A percentile compares a stretch with the other conserved stretches of the same genome.
Evolutionary conservation across 2,329 filamentous ascomycete species (phyloP).

Genomic region (Verticillium isaacii): DNA sequence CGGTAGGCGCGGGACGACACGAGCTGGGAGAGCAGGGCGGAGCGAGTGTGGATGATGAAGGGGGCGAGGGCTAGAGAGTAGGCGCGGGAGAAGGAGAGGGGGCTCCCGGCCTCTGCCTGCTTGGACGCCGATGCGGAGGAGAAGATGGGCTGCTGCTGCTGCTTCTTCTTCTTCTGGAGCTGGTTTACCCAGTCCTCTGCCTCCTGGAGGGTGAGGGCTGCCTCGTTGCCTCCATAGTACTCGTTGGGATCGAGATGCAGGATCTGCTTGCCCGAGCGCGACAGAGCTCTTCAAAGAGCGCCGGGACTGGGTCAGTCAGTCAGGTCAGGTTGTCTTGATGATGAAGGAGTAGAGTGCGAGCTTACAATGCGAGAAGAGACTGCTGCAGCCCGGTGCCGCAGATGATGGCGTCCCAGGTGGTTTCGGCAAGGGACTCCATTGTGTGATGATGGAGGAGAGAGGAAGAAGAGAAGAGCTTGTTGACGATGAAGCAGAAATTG

Average conservation of each 20-base stretch:
- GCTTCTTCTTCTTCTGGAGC: conserved; percentile 13
- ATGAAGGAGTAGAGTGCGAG: not conserved
- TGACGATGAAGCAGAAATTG: not conserved
- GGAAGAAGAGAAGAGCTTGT: not conserved
- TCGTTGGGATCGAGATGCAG: conserved; percentile 84
- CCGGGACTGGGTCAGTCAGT: conserved; percentile 65
- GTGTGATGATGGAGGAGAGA: conserved; percentile 2
- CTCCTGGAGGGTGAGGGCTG: conserved; percentile 80
- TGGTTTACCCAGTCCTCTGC: conserved; percentile 66
- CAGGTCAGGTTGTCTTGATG: conserved; percentile 8
- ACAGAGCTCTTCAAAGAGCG: conserved; percentile 68
- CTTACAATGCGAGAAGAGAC: conserved; percentile 75
- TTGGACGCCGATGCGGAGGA: conserved; percentile 32
- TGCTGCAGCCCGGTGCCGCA: conserved; percentile 74
- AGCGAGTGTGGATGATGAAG: conserved; percentile 80
- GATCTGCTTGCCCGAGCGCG: conserved; percentile 85
- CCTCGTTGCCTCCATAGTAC: conserved; percentile 84
- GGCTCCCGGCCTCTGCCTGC: conserved; percentile 25
- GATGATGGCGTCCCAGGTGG: conserved; percentile 75
- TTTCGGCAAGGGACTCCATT: conserved; percentile 73
- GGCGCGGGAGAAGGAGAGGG: conserved; percentile 60
- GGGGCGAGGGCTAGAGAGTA: conserved; percentile 84
- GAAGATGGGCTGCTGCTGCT: conserved; percentile 25
- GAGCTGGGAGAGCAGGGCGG: conserved; percentile 69
- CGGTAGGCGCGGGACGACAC: conserved; percentile 86